phyloP scores from a whole-genome alignment of 441 rosid species.

The Syzygium syzygioides region DNA sequence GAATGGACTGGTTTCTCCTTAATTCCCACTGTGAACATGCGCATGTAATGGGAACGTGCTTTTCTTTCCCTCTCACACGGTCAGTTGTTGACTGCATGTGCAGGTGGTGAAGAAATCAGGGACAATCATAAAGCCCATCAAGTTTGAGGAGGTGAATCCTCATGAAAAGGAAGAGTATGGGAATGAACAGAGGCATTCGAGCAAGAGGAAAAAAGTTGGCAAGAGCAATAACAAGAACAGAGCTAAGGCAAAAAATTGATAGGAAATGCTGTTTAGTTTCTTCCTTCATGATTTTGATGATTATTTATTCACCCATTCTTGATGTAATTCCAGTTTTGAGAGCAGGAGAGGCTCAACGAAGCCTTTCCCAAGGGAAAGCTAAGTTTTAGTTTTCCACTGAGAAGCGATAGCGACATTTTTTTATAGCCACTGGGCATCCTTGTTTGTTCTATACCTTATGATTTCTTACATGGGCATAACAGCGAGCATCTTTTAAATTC shows the following conservation, averaged over 20 bases:
- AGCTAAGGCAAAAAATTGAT: neutral
- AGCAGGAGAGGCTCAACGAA: neutral
- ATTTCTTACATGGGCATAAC: neutral
- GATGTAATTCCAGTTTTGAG: neutral
- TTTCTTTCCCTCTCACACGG: neutral
- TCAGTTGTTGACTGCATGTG: neutral
- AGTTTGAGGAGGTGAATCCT: constrained; percentile 2
- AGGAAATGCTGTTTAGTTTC: neutral
- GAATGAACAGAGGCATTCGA: neutral
- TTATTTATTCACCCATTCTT: neutral
- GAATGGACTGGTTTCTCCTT: neutral
- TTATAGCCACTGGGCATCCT: neutral
- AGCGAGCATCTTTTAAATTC: neutral
- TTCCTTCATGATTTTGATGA: neutral
- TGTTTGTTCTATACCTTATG: neutral
- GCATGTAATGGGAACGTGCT: neutral
- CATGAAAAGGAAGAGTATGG: neutral
- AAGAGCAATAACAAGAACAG: neutral
- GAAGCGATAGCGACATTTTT: neutral
- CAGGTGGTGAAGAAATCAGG: constrained; percentile 85
- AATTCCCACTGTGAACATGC: neutral
- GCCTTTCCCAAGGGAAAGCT: neutral
- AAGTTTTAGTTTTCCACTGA: neutral
- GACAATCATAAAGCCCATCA: constrained; percentile 67
- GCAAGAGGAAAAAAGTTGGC: neutral